phyloP scores from a whole-genome alignment of 257 asterid genomes.

The Solanum dulcamara region DNA sequence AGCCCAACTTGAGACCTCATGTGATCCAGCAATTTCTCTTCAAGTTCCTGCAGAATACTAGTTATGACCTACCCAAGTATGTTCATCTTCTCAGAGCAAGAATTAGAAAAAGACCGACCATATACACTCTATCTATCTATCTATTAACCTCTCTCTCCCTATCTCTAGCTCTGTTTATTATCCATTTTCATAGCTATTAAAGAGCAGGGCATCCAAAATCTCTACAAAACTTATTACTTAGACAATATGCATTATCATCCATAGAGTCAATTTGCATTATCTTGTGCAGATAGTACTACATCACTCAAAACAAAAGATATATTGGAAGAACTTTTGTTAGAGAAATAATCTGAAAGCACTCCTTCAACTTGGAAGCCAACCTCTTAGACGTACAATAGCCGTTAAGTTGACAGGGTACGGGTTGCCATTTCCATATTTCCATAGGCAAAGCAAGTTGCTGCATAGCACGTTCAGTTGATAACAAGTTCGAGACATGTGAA shows the following conservation, averaged over 20 bases:
- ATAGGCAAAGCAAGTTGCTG: conserved; percentile 74
- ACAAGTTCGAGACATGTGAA: conserved; percentile 71
- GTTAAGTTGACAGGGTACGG: conserved; percentile 61
- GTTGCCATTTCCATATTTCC: conserved; percentile 69
- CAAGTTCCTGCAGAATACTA: conserved; percentile 39
- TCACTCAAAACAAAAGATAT: neutral
- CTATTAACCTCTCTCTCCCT: too few species aligned
- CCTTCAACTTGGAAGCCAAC: conserved; percentile 96
- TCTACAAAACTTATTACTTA: neutral
- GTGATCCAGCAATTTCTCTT: conserved; percentile 71
- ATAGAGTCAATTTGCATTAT: neutral
- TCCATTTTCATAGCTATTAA: neutral
- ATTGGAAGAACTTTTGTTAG: neutral
- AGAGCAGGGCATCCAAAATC: neutral
- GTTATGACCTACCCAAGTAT: neutral
- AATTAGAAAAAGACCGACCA: too few species aligned
- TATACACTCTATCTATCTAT: too few species aligned
- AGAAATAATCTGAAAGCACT: conserved; percentile 1
- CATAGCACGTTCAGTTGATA: conserved; percentile 86
- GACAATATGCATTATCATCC: neutral
- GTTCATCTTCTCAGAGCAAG: neutral
- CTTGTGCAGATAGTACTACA: neutral
- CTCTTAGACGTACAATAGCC: conserved; percentile 73
- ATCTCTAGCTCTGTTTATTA: too few species aligned
- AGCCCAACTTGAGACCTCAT: conserved; percentile 69